Evolutionary conservation across 2,329 filamentous ascomycete genomes (phyloP), one percentile per base, ranked within the genome.

Genomic region (Phyllosticta capitalensis): DNA sequence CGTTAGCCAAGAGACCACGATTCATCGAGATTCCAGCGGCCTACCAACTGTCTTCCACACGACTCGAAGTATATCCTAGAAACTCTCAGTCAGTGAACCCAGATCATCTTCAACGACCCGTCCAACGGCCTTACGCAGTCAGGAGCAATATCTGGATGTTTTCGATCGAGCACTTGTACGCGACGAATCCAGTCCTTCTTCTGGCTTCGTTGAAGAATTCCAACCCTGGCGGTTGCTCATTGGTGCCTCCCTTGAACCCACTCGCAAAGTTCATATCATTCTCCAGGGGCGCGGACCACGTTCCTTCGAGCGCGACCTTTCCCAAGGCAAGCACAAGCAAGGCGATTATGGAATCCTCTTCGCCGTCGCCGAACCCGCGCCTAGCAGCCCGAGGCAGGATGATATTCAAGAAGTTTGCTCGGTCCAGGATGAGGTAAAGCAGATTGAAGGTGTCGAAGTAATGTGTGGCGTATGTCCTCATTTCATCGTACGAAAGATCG

Each of bases 131-230:
- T 67, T 68, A 82, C 79, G 81, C 81, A 60, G 81, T 76, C 26
- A 86, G 71, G 6, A 82, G 74, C 64, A 80, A 78, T 52, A 83
- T 78, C 65, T 86, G 83, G 7, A 85, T 76, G 61, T 81, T 83
- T 64, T 84, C 82, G 24, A 86, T 68, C 55, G 76, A 81, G 65
- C 77, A 81, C 22, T 82, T 78, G 1, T 79, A 79, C 57, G 80
- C 65, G 9, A 79, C 75, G 66, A 84, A 84, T 0, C 83, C 83
- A 66, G 85, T 76, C n/a, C 81, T 75, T 61, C 77, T 78, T 55
- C 83, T 76, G 17, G 82, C 83, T 68, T 85, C 83, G 63, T 86
- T 86, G 69, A 85, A 86, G 38, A 84, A 75, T 1, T 76, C 75
- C 2, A 86, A 67, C 0, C 83, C 83, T 0, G 83, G 83, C 1